Percentiles rank a stretch among this genome's conserved stretches.
Conservation (phyloP, 2,329 filamentous ascomycete genomes). For the Alternaria incomplexa region DNA sequence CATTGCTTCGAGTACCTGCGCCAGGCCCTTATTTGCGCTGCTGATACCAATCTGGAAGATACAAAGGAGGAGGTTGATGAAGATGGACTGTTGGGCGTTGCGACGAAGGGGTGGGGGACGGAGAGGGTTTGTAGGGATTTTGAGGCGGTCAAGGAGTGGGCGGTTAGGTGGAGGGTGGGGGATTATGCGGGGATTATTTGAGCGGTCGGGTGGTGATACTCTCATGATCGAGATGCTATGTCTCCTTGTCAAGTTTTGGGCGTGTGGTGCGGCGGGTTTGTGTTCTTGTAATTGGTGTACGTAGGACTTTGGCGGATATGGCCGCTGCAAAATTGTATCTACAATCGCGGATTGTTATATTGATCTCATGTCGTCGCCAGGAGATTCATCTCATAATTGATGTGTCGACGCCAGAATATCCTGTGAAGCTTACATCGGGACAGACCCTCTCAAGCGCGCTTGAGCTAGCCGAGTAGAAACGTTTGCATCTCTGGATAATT, state of each 20-base stretch:
- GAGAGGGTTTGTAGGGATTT: constrained; percentile 35
- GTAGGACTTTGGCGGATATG: too few relatives aligned
- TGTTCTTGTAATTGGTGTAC: not conserved
- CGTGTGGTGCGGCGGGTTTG: not conserved
- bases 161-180: constrained; percentile 19
- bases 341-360: too few relatives aligned
- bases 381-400: too few relatives aligned
- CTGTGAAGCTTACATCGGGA: not conserved
- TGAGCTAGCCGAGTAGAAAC: not conserved
- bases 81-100: not conserved
- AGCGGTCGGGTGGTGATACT: rapidly evolving
- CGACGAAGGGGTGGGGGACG: constrained; percentile 21
- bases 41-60: constrained; percentile 31
- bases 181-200: not conserved
- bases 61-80: not conserved
- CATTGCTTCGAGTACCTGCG: constrained; percentile 39
- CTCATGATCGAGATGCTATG: not conserved
- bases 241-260: not conserved
- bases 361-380: too few relatives aligned
- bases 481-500: not conserved
- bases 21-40: constrained; percentile 33
- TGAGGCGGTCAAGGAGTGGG: constrained; percentile 30
- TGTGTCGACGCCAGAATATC: not conserved
- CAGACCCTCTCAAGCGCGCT: not conserved
- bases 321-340: too few relatives aligned